These are phyloP conservation scores for Gaertneriomyces sp. DNA, from an alignment of 192 early-diverging fungal genomes.

Conservation along the genomic window DNA sequence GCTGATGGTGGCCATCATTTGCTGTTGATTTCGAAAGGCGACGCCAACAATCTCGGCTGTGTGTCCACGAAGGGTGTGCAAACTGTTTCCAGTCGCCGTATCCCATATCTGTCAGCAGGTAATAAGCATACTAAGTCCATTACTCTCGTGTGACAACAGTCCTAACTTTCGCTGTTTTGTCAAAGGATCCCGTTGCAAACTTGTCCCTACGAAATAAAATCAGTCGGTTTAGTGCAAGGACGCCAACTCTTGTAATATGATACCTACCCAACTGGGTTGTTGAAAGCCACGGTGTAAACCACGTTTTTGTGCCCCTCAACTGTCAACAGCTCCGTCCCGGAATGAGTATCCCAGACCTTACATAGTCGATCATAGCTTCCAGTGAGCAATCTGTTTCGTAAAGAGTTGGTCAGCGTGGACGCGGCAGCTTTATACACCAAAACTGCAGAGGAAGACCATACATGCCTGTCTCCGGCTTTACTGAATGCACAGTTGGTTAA, in stretches of 20 bases:
- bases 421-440: slow-evolving; percentile 7
- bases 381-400: slow-evolving; percentile 31
- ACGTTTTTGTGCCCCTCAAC: slow-evolving; percentile 53
- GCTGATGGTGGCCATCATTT: slow-evolving; percentile 39
- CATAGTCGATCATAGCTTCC: slow-evolving; percentile 50
- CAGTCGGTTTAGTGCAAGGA: not conserved
- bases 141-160: not conserved
- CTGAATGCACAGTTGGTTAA: slow-evolving; percentile 54
- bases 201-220: slow-evolving; percentile 38
- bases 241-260: too few relatives aligned
- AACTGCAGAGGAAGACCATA: slow-evolving; percentile 6
- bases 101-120: slow-evolving; percentile 34
- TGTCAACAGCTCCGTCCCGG: slow-evolving; percentile 37
- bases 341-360: slow-evolving; percentile 45
- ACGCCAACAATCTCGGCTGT: slow-evolving; percentile 44
- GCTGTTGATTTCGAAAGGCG: slow-evolving; percentile 37
- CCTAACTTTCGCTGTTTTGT: slow-evolving; percentile 48
- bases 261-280: slow-evolving; percentile 48
- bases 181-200: slow-evolving; percentile 51
- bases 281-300: slow-evolving; percentile 47
- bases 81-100: slow-evolving; percentile 43
- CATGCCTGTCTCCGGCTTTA: slow-evolving; percentile 36
- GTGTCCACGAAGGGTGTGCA: slow-evolving; percentile 49
- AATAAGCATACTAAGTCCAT: not conserved
- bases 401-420: not conserved